Base-by-base conservation (phyloP, 2,329 filamentous ascomycete species). In the Aspergillus chevalieri region DNA sequence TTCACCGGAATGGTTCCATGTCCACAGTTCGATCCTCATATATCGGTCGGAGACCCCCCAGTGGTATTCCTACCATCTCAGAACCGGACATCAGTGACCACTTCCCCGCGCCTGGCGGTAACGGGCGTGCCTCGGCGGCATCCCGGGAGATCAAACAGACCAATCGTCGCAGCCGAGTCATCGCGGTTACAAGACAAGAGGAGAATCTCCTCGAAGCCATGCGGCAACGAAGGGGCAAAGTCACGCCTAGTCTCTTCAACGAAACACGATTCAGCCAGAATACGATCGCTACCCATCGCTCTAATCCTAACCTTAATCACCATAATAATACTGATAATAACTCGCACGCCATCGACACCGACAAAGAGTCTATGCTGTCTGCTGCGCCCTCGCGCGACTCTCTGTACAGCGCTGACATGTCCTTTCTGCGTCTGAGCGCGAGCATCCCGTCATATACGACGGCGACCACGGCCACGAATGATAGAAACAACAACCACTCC, bases 151-250 rank as follows among this genome's bases (percentile, higher is more conserved):
- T 51, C 39, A 56, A 61, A 43, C 60, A 67, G 48, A 55, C 57
- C 14, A 66, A 71, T 51, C 62, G 70, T 46, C 66, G 73, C 52
- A 75, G 73, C 51, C 69, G 72, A 39, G 62, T 78, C 17, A 78
- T 80, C 64, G 72, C 75, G 12, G 77, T 80, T 22, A 80, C 77
- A 0, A 66, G 74, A 48, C 76, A 79, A 58, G 77, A 80, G 61
- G 74, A 79, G 52, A 67, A 72, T 38, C 65, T 79, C 1, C 62
- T 80, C 3, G 75, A 76, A 56, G 74, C 76, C 2, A 73, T 80
- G 63, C 68, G 77, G 47, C 64, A 69, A 46, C 75, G 76, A 44
- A 68, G 74, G 53, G 74, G 75, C 45, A 70, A 67, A 36, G 72
- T 78, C 57, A 70, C 71, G 3, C 68, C 74, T 17, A 69, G 68